Evolutionary conservation across 148 eudicot genomes (phyloP).

Genomic region (Nyssa sinensis): DNA sequence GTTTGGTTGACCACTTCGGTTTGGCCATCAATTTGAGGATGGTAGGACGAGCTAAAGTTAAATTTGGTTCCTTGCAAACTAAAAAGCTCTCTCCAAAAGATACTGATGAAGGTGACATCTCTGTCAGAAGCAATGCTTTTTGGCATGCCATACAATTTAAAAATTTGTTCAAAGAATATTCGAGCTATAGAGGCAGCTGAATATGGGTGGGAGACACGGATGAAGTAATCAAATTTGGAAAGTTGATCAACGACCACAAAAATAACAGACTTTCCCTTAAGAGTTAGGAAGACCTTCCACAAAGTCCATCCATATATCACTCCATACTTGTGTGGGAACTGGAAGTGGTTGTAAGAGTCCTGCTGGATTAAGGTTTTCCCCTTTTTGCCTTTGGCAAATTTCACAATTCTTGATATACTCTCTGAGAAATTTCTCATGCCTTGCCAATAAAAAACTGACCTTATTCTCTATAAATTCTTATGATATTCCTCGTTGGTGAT

Average conservation of each 20-base stretch:
- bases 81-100: not conserved
- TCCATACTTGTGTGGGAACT: not conserved
- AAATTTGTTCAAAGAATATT: not conserved
- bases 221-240: not conserved
- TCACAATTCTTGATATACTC: not conserved
- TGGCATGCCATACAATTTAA: not conserved
- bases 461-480: too few relatives aligned
- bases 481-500: not conserved
- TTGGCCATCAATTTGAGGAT: constrained; percentile 7
- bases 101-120: not conserved
- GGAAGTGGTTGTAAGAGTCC: not conserved
- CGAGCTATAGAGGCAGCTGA: not conserved
- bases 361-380: not conserved
- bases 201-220: not conserved
- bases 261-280: not conserved
- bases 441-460: not conserved
- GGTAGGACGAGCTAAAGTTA: not conserved
- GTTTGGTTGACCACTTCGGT: not conserved
- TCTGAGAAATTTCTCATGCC: not conserved
- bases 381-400: not conserved
- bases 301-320: too few relatives aligned
- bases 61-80: not conserved
- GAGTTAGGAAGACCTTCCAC: not conserved
- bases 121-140: not conserved
- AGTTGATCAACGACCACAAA: constrained; percentile 4